These are phyloP conservation scores for Candida nitratophila DNA, from an alignment of 805 yeast genomes.

Conservation along the genomic window DNA sequence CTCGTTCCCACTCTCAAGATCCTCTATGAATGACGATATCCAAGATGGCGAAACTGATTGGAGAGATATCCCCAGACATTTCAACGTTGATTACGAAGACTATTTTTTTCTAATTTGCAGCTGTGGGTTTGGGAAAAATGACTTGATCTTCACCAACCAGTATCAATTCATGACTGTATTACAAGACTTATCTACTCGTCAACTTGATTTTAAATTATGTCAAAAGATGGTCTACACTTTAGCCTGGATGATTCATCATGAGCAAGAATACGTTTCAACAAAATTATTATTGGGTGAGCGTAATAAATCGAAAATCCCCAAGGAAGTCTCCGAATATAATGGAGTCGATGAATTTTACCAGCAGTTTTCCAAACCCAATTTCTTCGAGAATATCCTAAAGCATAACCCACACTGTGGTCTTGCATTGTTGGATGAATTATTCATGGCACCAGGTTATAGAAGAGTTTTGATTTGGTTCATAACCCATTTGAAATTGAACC, in stretches of 20 bases:
- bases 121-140: no score
- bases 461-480: slow-evolving; percentile 60
- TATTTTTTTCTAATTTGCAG: no score
- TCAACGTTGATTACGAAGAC: slow-evolving; percentile 37
- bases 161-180: slow-evolving; percentile 6
- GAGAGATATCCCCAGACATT: slow-evolving; percentile 64
- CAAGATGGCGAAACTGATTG: slow-evolving; percentile 35
- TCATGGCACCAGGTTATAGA: slow-evolving; percentile 62
- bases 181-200: slow-evolving; percentile 11
- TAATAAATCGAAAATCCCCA: slow-evolving; percentile 8
- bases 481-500: slow-evolving; percentile 53
- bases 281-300: slow-evolving; percentile 9
- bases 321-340: not conserved
- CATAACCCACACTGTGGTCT: slow-evolving; percentile 47
- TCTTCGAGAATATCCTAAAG: slow-evolving; percentile 42
- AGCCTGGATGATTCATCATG: slow-evolving; percentile 45
- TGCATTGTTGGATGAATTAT: slow-evolving; percentile 58
- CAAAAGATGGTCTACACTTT: slow-evolving; percentile 40
- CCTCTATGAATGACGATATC: not conserved
- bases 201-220: not conserved
- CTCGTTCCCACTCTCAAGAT: not conserved
- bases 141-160: no score
- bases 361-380: slow-evolving; percentile 33
- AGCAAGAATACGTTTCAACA: slow-evolving; percentile 21
- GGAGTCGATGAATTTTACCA: slow-evolving; percentile 44